phyloP scores from a whole-genome alignment of 148 eudicot genomes.

The Suaeda aralocaspica region DNA sequence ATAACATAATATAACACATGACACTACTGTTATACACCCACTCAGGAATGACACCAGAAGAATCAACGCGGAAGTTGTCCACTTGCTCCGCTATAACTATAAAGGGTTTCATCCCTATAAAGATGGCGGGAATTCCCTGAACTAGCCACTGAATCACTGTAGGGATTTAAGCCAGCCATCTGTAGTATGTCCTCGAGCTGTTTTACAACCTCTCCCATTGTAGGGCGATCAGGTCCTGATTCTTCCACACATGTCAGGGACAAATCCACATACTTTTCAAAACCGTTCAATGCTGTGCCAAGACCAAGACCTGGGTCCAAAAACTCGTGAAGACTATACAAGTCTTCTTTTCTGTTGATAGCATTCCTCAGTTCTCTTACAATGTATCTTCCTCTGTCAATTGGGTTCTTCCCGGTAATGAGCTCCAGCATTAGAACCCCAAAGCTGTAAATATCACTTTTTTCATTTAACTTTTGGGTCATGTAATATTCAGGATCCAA shows the following conservation, averaged over 20 bases:
- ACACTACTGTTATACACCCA: not conserved
- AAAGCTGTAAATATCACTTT: constrained; percentile 86
- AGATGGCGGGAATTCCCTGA: constrained; percentile 11
- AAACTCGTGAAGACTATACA: constrained; percentile 30
- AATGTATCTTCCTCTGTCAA: constrained; percentile 72
- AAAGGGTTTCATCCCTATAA: constrained; percentile 23
- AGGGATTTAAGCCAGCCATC: constrained; percentile 27
- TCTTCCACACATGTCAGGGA: constrained; percentile 80
- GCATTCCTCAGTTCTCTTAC: constrained; percentile 55
- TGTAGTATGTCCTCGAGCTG: constrained; percentile 41
- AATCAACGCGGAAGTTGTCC: constrained; percentile 23
- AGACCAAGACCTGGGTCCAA: constrained; percentile 40
- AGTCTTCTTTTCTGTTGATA: constrained; percentile 19
- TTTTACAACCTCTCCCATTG: constrained; percentile 85
- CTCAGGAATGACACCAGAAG: not conserved
- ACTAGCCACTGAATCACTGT: constrained; percentile 21
- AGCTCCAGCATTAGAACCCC: constrained; percentile 93
- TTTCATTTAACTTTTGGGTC: constrained; percentile 77
- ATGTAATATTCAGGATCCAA: constrained; percentile 92
- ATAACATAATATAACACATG: not conserved
- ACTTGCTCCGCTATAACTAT: constrained; percentile 6
- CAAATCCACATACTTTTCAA: constrained; percentile 49
- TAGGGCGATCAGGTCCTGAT: constrained; percentile 54
- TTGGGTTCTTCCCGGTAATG: constrained; percentile 61
- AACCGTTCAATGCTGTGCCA: constrained; percentile 25